These are phyloP conservation scores for Cydonia oblonga DNA, from an alignment of 331 rosid species.

Conservation along the genomic window DNA sequence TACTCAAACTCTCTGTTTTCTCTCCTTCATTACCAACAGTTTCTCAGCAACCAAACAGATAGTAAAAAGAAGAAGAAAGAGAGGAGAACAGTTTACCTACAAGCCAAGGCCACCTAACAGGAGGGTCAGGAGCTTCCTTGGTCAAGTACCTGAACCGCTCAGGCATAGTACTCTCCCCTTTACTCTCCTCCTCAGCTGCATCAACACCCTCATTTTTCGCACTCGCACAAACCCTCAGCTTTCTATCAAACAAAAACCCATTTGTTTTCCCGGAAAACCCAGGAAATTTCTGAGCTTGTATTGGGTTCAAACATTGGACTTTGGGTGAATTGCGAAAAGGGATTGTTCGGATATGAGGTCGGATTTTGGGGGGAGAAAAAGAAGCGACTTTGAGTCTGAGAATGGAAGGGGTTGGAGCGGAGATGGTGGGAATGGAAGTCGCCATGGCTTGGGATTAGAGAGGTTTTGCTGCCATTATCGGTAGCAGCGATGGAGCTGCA, in stretches of 20 bases:
- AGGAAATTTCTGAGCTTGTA: constrained; percentile 4
- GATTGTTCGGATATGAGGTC: not conserved
- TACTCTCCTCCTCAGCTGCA: constrained; percentile 44
- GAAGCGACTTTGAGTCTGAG: constrained; percentile 22
- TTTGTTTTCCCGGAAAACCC: constrained; percentile 18
- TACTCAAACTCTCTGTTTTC: not conserved
- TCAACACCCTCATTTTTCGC: constrained; percentile 17
- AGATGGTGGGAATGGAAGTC: constrained; percentile 27
- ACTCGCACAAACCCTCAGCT: constrained; percentile 7
- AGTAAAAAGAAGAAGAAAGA: not conserved
- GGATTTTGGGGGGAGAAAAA: constrained; percentile 9
- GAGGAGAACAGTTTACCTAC: constrained; percentile 34
- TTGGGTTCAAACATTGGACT: constrained; percentile 14
- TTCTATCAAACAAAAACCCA: constrained; percentile 20
- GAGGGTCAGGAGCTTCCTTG: constrained; percentile 63
- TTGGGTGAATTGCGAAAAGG: constrained; percentile 18
- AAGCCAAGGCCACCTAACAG: constrained; percentile 75
- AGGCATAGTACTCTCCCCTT: constrained; percentile 63
- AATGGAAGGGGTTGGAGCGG: constrained; percentile 24
- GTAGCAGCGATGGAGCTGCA: not conserved
- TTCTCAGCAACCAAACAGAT: constrained; percentile 6
- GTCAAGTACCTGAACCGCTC: constrained; percentile 58
- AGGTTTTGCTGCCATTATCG: constrained; percentile 17
- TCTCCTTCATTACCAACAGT: not conserved
- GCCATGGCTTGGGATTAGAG: constrained; percentile 31